Base-by-base conservation (phyloP, 176 grass and related monocot species). In the maize (Zea mays) region DNA sequence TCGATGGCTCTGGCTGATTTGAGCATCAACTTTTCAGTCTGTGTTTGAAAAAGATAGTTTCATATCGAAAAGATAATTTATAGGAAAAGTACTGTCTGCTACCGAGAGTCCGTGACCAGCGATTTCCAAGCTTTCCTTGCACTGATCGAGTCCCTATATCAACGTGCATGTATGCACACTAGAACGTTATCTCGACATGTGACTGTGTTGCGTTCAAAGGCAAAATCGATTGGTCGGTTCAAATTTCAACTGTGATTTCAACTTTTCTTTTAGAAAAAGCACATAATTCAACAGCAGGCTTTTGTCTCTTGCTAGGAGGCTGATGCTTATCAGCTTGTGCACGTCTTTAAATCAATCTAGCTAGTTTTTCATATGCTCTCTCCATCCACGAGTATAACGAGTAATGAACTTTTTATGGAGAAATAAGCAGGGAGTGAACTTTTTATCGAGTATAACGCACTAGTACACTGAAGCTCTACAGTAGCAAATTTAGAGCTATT, bases 1-100 rank as follows among this genome's bases (percentile, higher is more conserved):
- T 83, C 42, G 34, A 83, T 83, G 72, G 16, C 41, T 14, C 8
- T 27, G 27, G 40, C 60, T 83, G 72, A 83, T 83, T 65, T 74
- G 34, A 65, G 50, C 10, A 51, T 20, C 6, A 57, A 20, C 48
- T 51, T 75, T 75, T 57, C 61, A 57, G 71, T 21, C 48, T n/a
- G 10, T 38, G 3, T 37, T 13, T 15, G 48, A 19, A 75, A 67
- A 35, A 58, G 65, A 47, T 27, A 27, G 1, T 72, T 82, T 67
- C 10, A 10, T 33, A 51, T 72, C 2, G 50, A 81, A 44, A 81
- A 15, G 13, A 62, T 39, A 67, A 16, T n/a, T 11, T 27, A 69
- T 43, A 2, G 4, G 2, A 33, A 64, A 64, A 54, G 46, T 41
- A 27, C 27, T 27, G 46, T 4, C 5, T 10, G 3, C 17, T 21